Evolutionary conservation across 2,329 filamentous ascomycete species (phyloP).

Genomic region (Exophiala bonariae): DNA sequence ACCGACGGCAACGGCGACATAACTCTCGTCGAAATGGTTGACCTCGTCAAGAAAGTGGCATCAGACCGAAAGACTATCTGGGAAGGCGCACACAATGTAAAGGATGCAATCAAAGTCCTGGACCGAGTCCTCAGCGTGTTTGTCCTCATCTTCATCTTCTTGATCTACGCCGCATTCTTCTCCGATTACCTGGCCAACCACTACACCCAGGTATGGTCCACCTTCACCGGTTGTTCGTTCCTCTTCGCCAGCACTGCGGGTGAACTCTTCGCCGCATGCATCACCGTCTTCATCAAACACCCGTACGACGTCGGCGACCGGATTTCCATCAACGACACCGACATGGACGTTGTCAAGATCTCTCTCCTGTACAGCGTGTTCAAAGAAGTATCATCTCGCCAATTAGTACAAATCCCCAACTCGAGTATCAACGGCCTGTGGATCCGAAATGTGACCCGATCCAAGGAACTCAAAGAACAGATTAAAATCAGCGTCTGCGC

Average conservation of each 20-base stretch:
- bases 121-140: constrained; percentile 33
- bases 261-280: constrained; percentile 29
- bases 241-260: constrained; percentile 29
- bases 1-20: constrained; percentile 36
- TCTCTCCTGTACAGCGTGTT: constrained; percentile 39
- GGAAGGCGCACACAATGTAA: constrained; percentile 34
- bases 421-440: constrained; percentile 36
- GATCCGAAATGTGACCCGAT: constrained; percentile 39
- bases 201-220: constrained; percentile 18
- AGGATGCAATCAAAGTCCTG: constrained; percentile 36
- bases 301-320: constrained; percentile 36
- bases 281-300: constrained; percentile 33
- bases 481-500: constrained; percentile 30
- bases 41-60: constrained; percentile 31
- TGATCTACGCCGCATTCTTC: constrained; percentile 22
- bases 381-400: constrained; percentile 33
- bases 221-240: constrained; percentile 26
- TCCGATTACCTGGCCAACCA: constrained; percentile 17
- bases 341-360: constrained; percentile 32
- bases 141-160: constrained; percentile 22
- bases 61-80: constrained; percentile 33
- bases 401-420: constrained; percentile 37
- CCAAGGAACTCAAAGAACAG: constrained; percentile 37
- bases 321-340: constrained; percentile 30
- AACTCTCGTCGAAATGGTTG: constrained; percentile 36